Percentiles rank a stretch among this genome's conserved stretches.
Conservation (phyloP, 371 early-diverging fungal genomes). For the Polyrhizophydium stewartii region DNA sequence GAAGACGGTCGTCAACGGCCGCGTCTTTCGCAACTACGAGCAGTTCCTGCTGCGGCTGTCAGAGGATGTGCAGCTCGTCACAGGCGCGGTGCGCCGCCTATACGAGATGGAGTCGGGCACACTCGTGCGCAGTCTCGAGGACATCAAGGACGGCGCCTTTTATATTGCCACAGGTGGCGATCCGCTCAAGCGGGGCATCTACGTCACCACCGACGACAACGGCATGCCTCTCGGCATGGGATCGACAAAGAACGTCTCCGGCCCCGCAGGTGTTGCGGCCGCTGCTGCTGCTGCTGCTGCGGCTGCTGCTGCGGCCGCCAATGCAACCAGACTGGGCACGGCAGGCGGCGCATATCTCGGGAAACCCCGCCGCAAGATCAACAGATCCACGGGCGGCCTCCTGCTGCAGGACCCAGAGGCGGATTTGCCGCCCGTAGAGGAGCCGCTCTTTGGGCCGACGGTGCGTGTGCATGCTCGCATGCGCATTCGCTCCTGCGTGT, state of each 20-base stretch:
- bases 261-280: too few species aligned
- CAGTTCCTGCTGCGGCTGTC: conserved; percentile 36
- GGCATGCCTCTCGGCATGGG: background rate
- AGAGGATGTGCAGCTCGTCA: conserved; percentile 29
- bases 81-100: conserved; percentile 35
- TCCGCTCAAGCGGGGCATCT: conserved; percentile 24
- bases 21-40: conserved; percentile 39
- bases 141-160: conserved; percentile 24
- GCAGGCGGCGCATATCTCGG: too few species aligned
- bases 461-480: conserved; percentile 15
- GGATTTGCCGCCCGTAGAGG: conserved; percentile 7
- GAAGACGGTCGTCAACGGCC: conserved; percentile 26
- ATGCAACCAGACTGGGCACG: too few species aligned
- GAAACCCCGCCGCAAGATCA: conserved; percentile 7
- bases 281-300: too few species aligned
- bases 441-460: conserved; percentile 23
- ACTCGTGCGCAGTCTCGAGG: conserved; percentile 20
- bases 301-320: too few species aligned
- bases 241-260: background rate
- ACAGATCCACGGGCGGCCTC: conserved; percentile 13
- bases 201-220: conserved; percentile 8
- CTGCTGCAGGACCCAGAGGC: conserved; percentile 6
- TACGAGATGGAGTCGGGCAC: conserved; percentile 32
- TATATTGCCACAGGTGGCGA: conserved; percentile 42
- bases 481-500: too few species aligned